Base-by-base conservation (phyloP, 2,329 filamentous ascomycete genomes). In the Penicillium sp. region DNA sequence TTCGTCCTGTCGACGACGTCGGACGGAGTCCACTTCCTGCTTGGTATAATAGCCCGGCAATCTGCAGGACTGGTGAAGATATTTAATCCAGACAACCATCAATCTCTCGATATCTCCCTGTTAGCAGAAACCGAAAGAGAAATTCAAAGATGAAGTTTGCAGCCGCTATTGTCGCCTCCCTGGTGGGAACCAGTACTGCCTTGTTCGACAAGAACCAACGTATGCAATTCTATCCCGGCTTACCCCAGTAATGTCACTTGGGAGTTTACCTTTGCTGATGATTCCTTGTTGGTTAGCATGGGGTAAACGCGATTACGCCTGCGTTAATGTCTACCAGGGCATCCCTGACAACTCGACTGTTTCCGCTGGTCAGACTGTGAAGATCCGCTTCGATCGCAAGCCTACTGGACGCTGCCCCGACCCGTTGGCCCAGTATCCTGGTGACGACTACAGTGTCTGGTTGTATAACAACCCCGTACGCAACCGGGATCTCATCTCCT, bases 301-400 rank as follows among this genome's bases (percentile, higher is more conserved):
- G 65, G 65, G 65, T 28, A 68, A 66, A 31, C 63, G 65, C 18
- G 64, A 68, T 42, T 68, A 67, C 47, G 18, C 58, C 48, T 67
- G 65, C 36, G 30, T 68, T 22, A 68, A 68, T 37, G 61, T 66
- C 46, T 64, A 56, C 56, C 65, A 67, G 36, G 65, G 65, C 33
- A 61, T 64, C 25, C 64, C 64, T 7, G 64, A 68, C 11, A 55
- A 64, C 52, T 59, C 64, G 3, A 64, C 65, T 11, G 48, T 68
- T n/a, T 46, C 55, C 2, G 43, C 59, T 2, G 63, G 61, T 14
- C 53, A 59, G 33, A 53, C 54, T 3, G 45, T 68, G 10, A 54
- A 58, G 31, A 49, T 67, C 18, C 53, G 53, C 19, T 67, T 64
- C 52, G 54, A 68, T 57, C 62, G 64, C 13, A 44, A 52, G 31